Evolutionary conservation across 208 protist genomes (phyloP).

Genomic region (Leishmania gerbilli): DNA sequence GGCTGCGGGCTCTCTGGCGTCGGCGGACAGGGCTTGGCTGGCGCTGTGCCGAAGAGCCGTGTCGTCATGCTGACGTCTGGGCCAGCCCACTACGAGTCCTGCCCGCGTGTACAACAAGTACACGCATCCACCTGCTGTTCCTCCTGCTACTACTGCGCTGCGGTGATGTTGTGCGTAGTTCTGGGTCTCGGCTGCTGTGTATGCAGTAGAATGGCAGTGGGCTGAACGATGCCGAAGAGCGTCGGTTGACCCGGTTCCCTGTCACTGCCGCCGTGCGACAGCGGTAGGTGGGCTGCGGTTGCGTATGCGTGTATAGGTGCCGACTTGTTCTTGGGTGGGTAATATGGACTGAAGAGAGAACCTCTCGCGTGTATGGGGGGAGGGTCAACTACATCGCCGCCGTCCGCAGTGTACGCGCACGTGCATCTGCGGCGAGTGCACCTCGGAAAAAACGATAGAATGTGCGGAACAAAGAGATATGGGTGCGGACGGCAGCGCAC

Average conservation of each 20-base stretch:
- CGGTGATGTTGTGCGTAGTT: neutral
- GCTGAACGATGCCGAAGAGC: neutral
- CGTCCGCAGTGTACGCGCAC: neutral
- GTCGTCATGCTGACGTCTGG: neutral
- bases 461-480: neutral
- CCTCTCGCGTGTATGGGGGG: neutral
- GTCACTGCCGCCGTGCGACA: neutral
- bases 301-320: neutral
- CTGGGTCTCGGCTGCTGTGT: neutral
- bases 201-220: neutral
- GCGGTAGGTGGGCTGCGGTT: neutral
- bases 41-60: neutral
- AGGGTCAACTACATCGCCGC: neutral
- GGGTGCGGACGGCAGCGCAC: too few relatives aligned
- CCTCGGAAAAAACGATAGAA: neutral
- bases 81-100: neutral
- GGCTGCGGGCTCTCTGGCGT: too few relatives aligned
- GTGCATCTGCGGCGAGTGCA: neutral
- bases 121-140: neutral
- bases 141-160: neutral
- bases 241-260: neutral
- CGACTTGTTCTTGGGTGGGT: neutral
- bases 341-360: too few relatives aligned
- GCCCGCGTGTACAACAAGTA: neutral
- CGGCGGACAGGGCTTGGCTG: neutral